Evolutionary conservation across 2,329 filamentous ascomycete species (phyloP), one percentile per base, ranked within the genome.

Genomic region (Torrubiella hemipterigena): DNA sequence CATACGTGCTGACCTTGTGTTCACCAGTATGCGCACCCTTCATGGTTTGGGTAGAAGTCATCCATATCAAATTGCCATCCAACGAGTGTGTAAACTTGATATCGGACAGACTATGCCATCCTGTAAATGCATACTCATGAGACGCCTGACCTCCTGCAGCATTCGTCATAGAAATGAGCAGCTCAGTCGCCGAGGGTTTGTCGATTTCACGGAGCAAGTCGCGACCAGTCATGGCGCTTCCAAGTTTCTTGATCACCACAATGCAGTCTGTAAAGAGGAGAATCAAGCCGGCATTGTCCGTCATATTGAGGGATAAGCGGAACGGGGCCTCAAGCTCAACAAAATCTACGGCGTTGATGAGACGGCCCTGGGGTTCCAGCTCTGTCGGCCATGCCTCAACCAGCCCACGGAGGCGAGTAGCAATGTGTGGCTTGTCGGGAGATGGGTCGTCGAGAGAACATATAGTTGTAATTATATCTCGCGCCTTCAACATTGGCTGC

Each of bases 381-480:
- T 77, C 69, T 15, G 60, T 49, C 2, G 85, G 84, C 84, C 85
- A 93, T 27, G 69, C 73, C 45, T 83, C 75, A 25, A 93, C 70
- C 52, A 91, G 70, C 41, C 79, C 78, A 39, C 78, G 77, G 29
- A 95, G 61, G 25, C 82, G 76, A 42, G 76, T 80, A 20, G 80
- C 70, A 27, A 84, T 66, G 42, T 83, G 81, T 8, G 77, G 76
- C 42, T 85, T 81, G 46, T 84, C 80, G 4, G 63, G 72, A 45
- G 54, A 65, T 46, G 47, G 81, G 50, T 59, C 81, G 45, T 95
- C 89, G 59, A 95, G 78, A 12, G 89, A 93, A 55, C 91, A 98
- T 26, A 98, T 98, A 32, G 93, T 91, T 14, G 87, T 86, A 42
- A 98, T 86, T 32, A 94, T 82, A 51, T 96, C 91, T 42, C 89